These are phyloP conservation scores for Lactarius psammicola DNA, from an alignment of 768 basidiomycete species.

Conservation along the genomic window DNA sequence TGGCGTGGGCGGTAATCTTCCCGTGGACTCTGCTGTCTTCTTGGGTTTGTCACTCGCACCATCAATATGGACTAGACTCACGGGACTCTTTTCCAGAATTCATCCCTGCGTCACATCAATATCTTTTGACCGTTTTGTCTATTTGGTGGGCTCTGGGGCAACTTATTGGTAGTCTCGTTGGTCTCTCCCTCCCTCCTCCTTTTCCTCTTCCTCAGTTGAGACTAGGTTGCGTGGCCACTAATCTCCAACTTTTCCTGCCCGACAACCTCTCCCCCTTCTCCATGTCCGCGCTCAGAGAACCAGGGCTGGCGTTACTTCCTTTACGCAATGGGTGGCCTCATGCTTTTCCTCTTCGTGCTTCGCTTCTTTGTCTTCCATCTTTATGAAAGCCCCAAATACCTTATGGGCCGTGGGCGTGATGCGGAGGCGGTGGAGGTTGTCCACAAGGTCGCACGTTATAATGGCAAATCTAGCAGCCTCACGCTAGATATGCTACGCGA, in stretches of 20 bases:
- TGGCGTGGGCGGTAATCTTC: constrained; percentile 71
- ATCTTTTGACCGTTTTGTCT: constrained; percentile 69
- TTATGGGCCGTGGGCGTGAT: constrained; percentile 66
- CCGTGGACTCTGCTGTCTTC: constrained; percentile 75
- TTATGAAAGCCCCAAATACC: constrained; percentile 68
- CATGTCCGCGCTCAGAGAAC: constrained; percentile 52
- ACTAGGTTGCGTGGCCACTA: constrained; percentile 68
- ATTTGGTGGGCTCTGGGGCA: constrained; percentile 83
- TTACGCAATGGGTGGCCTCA: constrained; percentile 69
- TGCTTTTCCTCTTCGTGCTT: constrained; percentile 57
- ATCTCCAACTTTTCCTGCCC: constrained; percentile 67
- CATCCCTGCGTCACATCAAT: constrained; percentile 69
- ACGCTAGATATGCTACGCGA: constrained; percentile 49
- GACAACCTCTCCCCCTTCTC: constrained; percentile 32
- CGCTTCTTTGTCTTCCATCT: constrained; percentile 68
- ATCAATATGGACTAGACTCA: no score
- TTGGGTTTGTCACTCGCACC: constrained; percentile 46
- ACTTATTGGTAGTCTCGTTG: constrained; percentile 52
- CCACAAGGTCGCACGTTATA: constrained; percentile 59
- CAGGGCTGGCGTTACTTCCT: constrained; percentile 76
- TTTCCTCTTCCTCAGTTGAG: not conserved
- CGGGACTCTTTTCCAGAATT: constrained; percentile 48
- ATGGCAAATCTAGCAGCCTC: constrained; percentile 50
- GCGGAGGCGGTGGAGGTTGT: constrained; percentile 60
- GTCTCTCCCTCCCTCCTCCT: not conserved